A percentile compares a stretch with the other conserved stretches of the same genome.
Conservation (phyloP, 176 grass and related monocot genomes). For the Triticum aestivum region DNA sequence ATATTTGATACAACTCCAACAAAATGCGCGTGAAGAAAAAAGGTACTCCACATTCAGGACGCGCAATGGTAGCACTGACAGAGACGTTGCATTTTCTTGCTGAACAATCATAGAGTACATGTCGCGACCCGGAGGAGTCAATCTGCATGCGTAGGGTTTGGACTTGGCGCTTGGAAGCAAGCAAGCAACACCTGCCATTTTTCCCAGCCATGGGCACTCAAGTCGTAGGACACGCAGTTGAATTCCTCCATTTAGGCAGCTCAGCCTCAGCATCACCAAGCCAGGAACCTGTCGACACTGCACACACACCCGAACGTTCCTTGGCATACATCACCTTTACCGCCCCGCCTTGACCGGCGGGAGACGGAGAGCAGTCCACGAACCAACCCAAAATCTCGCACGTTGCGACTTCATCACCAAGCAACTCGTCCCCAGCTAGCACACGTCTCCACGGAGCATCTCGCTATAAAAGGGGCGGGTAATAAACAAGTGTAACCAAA, state of each 20-base stretch:
- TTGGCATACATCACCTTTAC: not conserved
- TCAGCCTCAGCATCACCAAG: no score
- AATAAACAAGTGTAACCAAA: not conserved
- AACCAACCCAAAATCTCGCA: not conserved
- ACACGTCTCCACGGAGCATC: not conserved
- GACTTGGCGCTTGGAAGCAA: not conserved
- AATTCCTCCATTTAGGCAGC: no score
- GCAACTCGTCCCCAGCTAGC: not conserved
- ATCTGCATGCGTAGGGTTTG: not conserved
- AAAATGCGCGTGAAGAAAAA: not conserved
- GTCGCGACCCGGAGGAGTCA: not conserved
- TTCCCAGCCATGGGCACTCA: not conserved
- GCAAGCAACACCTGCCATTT: not conserved
- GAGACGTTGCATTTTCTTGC: not conserved
- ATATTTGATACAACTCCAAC: no score
- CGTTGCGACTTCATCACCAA: not conserved
- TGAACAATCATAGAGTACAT: not conserved
- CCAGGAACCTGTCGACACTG: no score
- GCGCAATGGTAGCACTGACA: no score
- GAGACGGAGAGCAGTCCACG: not conserved
- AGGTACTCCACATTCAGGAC: not conserved
- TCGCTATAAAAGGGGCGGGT: not conserved
- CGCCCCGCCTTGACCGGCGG: slow-evolving; percentile 1
- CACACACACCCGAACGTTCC: not conserved
- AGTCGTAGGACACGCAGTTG: not conserved